Base-by-base conservation (phyloP, 2,329 filamentous ascomycete species). In the Sphaerulina musiva region DNA sequence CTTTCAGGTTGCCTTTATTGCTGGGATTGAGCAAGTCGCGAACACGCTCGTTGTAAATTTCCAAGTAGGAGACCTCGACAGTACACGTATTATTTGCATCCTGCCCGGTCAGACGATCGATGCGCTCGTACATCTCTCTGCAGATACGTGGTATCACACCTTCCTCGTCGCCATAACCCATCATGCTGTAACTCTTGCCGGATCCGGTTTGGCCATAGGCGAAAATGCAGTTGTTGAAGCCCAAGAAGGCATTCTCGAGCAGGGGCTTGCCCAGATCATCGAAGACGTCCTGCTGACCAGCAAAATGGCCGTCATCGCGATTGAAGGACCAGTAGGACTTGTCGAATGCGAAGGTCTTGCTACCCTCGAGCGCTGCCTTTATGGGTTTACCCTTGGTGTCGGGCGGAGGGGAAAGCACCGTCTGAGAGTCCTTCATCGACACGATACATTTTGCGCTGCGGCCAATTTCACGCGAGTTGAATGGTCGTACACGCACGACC, bases 141-240 rank as follows among this genome's bases (percentile, higher is more conserved):
- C 93, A 98, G 74, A 98, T 98, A 66, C 84, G 87, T 44, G 95
- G 93, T 59, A 97, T 97, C 60, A 98, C 93, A 71, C 93, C 93
- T 54, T 90, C 82, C 68, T 98, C 92, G 66, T 92, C 86, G 51
- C 93, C 93, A 73, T 97, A 98, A 46, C 93, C 93, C 93, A 98
- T 98, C 92, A 98, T 98, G 32, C 91, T 96, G 73, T 98, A 98
- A 12, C 90, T 96, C 75, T 98, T 98, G 73, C 93, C 93, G 1
- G 93, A 97, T 63, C 93, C 93, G 1, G 93, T 98, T 76, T 98
- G 93, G 14, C 93, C 93, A 69, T 98, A 98, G 11, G 93, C 93
- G 70, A 98, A 98, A 68, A 98, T 98, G 78, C 93, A 98, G 73
- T 97, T 98, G 78, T 98, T 97, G 77, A 97, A 98, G 43, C 93